These are phyloP conservation scores for Exophiala alcalophila DNA, from an alignment of 2,329 filamentous ascomycete genomes.

Conservation along the genomic window DNA sequence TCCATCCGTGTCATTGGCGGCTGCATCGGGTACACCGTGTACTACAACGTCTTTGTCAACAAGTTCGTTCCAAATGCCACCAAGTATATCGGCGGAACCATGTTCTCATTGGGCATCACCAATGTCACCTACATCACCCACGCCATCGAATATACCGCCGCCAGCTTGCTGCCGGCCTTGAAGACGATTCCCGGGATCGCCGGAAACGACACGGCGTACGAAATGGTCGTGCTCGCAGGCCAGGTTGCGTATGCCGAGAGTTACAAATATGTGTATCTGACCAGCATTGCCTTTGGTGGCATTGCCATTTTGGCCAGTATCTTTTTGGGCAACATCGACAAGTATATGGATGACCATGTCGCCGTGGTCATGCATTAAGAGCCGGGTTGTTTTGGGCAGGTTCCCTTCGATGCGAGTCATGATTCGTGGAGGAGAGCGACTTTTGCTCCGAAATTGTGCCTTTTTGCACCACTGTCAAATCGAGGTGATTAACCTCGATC, in stretches of 20 bases:
- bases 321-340: constrained; percentile 58
- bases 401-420: too few relatives aligned
- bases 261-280: constrained; percentile 62
- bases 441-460: too few relatives aligned
- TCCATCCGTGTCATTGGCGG: constrained; percentile 68
- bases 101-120: constrained; percentile 52
- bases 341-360: constrained; percentile 59
- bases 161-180: constrained; percentile 54
- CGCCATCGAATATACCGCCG: constrained; percentile 54
- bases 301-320: constrained; percentile 56
- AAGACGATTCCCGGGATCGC: constrained; percentile 50
- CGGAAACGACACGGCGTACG: constrained; percentile 46
- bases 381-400: too few relatives aligned
- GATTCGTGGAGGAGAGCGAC: too few relatives aligned
- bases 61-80: constrained; percentile 47
- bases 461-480: too few relatives aligned
- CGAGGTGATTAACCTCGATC: too few relatives aligned
- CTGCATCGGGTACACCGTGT: constrained; percentile 60
- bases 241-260: constrained; percentile 56
- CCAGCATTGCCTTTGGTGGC: constrained; percentile 60
- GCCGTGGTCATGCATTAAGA: constrained; percentile 48
- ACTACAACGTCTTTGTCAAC: constrained; percentile 52
- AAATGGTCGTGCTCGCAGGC: constrained; percentile 54
- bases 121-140: constrained; percentile 46
- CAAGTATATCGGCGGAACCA: constrained; percentile 51